Base-by-base conservation (phyloP, 1,139 yeast genomes). In the Keqinozyma sinolaborantium region DNA sequence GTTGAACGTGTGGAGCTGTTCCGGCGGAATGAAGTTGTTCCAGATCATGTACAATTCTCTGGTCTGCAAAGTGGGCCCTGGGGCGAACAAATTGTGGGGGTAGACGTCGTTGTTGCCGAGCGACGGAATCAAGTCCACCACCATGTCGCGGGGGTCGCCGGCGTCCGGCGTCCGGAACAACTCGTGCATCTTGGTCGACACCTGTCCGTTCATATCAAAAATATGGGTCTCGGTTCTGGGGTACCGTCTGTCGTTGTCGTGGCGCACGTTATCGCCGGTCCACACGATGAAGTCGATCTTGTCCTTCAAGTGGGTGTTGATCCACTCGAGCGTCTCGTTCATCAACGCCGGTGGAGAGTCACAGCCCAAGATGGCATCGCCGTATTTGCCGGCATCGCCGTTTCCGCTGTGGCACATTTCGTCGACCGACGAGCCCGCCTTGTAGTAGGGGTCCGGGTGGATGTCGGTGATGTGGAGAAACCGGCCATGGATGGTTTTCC, bases 261-360 rank as follows among this genome's bases (percentile, higher is more conserved):
- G 95, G 34, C 95, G 70, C 27, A 84, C 77, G 47, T 85, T 86
- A 57, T 86, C 95, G 21, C 95, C 95, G 0, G 95, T 85, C 95
- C 95, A 86, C 12, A 86, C 73, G 19, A 86, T 80, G 52, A 86
- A 86, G 54, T 86, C 95, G 30, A 86, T 79, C 42, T 84, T 79
- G 50, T 83, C 94, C 39, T 70, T 73, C 34, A 84, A 53, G 43
- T 84, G 78, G 6, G 67, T 63, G 18, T 64, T 56, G 2, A 85
- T 61, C 94, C 94, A 86, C 26, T 67, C 53, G 34, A 86, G 60
- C 0, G 95, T 85, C 10, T 68, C 70, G 14, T 78, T 62, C 58
- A 83, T 77, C 30, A 86, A 58, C 0, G 59, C 54, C 50, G 76
- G 55, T 2, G 95, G 88, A 2, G 87, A 61, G 45, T 77, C 83